These are phyloP conservation scores for Fusarium caatingaense DNA, from an alignment of 2,329 filamentous ascomycete genomes.

Conservation along the genomic window DNA sequence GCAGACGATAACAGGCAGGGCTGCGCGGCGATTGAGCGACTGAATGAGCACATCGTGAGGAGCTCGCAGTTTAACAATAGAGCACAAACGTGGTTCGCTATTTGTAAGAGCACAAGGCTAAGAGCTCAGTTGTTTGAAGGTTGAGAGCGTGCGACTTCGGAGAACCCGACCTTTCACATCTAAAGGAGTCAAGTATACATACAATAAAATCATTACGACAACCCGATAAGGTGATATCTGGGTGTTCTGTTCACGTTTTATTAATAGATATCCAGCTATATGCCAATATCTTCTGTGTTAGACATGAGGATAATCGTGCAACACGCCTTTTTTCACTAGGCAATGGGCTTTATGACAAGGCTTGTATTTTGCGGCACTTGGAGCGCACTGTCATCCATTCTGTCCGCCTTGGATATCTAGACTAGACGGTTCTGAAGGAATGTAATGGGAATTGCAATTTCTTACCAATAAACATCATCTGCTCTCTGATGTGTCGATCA, in stretches of 20 bases:
- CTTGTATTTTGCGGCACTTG: constrained; percentile 6
- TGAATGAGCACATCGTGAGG: not conserved
- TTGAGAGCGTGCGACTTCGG: constrained; percentile 1
- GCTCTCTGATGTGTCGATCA: not conserved
- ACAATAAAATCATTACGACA: not conserved
- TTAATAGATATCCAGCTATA: constrained; percentile 2
- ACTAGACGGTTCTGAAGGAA: not conserved
- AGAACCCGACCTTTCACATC: not conserved
- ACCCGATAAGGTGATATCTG: not conserved
- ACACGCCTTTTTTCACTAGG: constrained; percentile 9
- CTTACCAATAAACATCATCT: not conserved
- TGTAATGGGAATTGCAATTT: not conserved
- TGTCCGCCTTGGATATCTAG: not conserved
- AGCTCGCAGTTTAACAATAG: not conserved
- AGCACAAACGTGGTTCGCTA: not conserved
- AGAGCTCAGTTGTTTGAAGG: not conserved
- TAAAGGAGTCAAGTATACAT: not conserved
- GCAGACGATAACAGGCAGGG: not conserved
- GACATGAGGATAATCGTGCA: constrained; percentile 18
- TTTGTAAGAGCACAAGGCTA: not conserved
- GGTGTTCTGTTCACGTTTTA: not conserved
- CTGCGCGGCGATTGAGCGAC: not conserved
- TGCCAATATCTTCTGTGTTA: not conserved
- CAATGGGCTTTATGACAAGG: not conserved
- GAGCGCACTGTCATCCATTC: not conserved